Evolutionary conservation across 768 basidiomycete species (phyloP).

Genomic region (Russula ochroleuca): DNA sequence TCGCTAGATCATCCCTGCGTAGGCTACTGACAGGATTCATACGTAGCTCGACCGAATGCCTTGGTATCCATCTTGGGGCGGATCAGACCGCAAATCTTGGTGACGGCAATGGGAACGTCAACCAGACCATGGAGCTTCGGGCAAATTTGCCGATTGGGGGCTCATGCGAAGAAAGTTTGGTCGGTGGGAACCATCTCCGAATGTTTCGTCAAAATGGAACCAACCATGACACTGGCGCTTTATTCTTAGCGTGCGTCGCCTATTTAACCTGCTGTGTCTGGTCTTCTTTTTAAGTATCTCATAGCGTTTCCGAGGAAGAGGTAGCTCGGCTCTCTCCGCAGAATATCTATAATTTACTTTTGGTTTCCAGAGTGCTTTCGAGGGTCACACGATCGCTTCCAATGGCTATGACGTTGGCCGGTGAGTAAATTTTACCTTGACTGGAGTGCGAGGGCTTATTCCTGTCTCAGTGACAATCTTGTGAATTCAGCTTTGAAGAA

Average conservation of each 20-base stretch:
- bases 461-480: conserved; percentile 36
- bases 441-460: neutral
- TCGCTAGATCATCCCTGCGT: neutral
- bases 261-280: neutral
- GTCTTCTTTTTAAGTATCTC: neutral
- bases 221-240: conserved; percentile 42
- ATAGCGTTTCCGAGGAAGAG: conserved; percentile 49
- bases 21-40: conserved; percentile 30
- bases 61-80: conserved; percentile 37
- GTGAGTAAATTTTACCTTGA: conserved; percentile 29
- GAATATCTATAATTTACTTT: neutral
- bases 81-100: conserved; percentile 45
- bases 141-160: conserved; percentile 40
- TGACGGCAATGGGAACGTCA: conserved; percentile 45
- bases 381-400: conserved; percentile 42
- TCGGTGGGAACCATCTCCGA: conserved; percentile 49
- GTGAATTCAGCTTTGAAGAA: conserved; percentile 39
- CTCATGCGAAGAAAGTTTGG: conserved; percentile 45
- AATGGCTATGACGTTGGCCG: conserved; percentile 50
- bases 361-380: conserved; percentile 29
- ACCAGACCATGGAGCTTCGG: conserved; percentile 45
- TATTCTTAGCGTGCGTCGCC: conserved; percentile 54
- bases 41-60: conserved; percentile 42
- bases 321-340: conserved; percentile 20
- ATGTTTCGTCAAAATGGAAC: conserved; percentile 58